Evolutionary conservation across 805 yeast genomes (phyloP).

Genomic region (Candida anglica): DNA sequence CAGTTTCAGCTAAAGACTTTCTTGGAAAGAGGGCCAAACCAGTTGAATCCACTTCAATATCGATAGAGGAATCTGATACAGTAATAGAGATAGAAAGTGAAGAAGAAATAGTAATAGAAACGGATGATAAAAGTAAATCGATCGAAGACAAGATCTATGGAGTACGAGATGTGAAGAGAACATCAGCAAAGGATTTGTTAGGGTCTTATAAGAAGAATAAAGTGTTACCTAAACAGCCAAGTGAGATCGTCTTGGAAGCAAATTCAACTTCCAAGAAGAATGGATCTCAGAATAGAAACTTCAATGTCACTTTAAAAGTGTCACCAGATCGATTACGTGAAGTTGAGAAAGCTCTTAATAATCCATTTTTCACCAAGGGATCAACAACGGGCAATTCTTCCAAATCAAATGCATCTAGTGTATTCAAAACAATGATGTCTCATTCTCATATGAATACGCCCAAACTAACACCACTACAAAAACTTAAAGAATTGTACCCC

Average conservation of each 20-base stretch:
- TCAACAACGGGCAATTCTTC: constrained; percentile 4
- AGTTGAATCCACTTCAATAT: too few relatives aligned
- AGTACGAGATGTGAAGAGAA: constrained; percentile 12
- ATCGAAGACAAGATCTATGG: constrained; percentile 19
- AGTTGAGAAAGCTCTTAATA: constrained; percentile 5
- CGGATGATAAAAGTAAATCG: constrained; percentile 5
- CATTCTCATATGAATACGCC: constrained; percentile 21
- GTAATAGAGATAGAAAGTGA: too few relatives aligned
- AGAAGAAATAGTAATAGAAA: too few relatives aligned
- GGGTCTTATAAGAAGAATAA: constrained; percentile 54
- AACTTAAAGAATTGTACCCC: constrained; percentile 27
- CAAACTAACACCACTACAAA: constrained; percentile 27
- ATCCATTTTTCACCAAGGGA: constrained; percentile 12
- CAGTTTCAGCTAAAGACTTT: constrained; percentile 16
- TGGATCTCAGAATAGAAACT: background rate
- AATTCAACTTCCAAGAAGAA: background rate
- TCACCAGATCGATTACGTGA: constrained; percentile 12
- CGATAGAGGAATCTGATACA: too few relatives aligned
- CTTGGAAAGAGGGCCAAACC: too few relatives aligned
- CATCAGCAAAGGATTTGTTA: constrained; percentile 41
- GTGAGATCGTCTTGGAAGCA: background rate
- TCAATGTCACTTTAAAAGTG: constrained; percentile 15
- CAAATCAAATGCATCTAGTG: constrained; percentile 6
- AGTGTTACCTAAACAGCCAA: too few relatives aligned
- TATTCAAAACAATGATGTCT: constrained; percentile 39